Percentiles rank a stretch among this genome's conserved stretches.
Evolutionary conservation across 305 asterid species (phyloP).

Genomic region (Solanum hybrid): DNA sequence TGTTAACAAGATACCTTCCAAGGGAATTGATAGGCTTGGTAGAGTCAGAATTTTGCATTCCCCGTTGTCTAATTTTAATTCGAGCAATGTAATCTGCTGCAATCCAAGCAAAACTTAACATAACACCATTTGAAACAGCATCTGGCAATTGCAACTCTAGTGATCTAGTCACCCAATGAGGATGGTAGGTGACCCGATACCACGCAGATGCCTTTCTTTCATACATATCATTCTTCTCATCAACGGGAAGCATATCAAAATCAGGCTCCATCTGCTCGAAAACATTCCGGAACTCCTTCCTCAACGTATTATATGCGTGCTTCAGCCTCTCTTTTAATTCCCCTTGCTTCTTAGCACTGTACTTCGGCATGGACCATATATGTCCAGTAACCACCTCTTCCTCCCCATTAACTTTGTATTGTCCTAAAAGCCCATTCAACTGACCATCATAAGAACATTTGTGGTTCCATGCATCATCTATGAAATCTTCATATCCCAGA

Average conservation of each 20-base stretch:
- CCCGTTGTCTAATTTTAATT: constrained; percentile 51
- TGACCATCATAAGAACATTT: constrained; percentile 77
- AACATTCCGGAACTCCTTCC: constrained; percentile 73
- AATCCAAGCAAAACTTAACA: constrained; percentile 93
- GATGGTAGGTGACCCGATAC: constrained; percentile 80
- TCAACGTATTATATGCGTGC: constrained; percentile 55
- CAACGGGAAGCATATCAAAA: constrained; percentile 40
- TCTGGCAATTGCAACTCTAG: constrained; percentile 33
- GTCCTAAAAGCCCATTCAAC: constrained; percentile 68
- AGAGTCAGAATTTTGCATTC: constrained; percentile 26
- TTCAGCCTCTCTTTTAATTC: constrained; percentile 87
- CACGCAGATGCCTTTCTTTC: constrained; percentile 94
- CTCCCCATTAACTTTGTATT: constrained; percentile 64
- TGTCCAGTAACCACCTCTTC: constrained; percentile 88
- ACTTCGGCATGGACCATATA: constrained; percentile 87
- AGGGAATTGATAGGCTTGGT: constrained; percentile 67
- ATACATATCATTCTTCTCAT: constrained; percentile 44
- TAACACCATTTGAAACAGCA: constrained; percentile 33
- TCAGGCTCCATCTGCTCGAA: constrained; percentile 52
- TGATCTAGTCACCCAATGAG: constrained; percentile 48
- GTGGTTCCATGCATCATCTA: constrained; percentile 54
- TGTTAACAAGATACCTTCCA: constrained; percentile 63
- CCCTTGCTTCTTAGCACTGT: constrained; percentile 56
- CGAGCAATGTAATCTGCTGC: constrained; percentile 85
- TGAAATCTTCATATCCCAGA: constrained; percentile 34